Conservation (phyloP, 2,329 filamentous ascomycete species). For the Ophiostoma tasmaniense region DNA sequence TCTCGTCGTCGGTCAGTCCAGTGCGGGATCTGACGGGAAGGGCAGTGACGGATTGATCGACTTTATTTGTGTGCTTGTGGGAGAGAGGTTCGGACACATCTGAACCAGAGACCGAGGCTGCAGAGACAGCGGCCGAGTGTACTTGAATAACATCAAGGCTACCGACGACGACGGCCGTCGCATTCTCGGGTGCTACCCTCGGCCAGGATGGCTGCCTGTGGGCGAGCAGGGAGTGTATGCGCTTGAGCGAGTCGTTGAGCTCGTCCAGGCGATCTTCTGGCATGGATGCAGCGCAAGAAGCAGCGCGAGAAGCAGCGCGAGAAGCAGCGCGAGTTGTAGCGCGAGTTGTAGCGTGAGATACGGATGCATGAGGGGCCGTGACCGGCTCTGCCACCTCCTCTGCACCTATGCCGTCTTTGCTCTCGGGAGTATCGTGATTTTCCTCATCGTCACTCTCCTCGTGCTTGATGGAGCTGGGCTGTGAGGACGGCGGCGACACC, state of each 20-base stretch:
- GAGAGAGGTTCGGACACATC: not conserved
- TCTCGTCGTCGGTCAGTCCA: not conserved
- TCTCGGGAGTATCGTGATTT: not conserved
- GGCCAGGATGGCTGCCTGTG: not conserved
- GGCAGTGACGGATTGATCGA: not conserved
- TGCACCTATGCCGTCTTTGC: not conserved
- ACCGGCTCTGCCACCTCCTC: constrained; percentile 1
- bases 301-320: not conserved
- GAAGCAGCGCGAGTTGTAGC: not conserved
- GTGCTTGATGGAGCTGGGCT: not conserved
- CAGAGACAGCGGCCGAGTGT: not conserved
- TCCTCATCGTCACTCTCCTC: not conserved
- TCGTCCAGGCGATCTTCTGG: not conserved
- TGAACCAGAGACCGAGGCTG: not conserved
- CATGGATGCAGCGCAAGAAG: not conserved
- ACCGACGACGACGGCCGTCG: not conserved
- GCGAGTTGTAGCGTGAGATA: not conserved
- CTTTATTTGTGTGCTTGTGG: not conserved
- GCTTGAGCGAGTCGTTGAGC: constrained; percentile 1
- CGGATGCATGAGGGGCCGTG: not conserved
- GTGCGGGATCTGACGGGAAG: not conserved
- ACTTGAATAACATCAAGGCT: not conserved
- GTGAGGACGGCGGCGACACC: not conserved
- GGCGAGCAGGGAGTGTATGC: not conserved
- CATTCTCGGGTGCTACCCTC: not conserved